A percentile compares a stretch with the other conserved stretches of the same genome.
These are phyloP conservation scores for Helenozyma rhizophorensis DNA, from an alignment of 805 yeast genomes.

Conservation along the genomic window DNA sequence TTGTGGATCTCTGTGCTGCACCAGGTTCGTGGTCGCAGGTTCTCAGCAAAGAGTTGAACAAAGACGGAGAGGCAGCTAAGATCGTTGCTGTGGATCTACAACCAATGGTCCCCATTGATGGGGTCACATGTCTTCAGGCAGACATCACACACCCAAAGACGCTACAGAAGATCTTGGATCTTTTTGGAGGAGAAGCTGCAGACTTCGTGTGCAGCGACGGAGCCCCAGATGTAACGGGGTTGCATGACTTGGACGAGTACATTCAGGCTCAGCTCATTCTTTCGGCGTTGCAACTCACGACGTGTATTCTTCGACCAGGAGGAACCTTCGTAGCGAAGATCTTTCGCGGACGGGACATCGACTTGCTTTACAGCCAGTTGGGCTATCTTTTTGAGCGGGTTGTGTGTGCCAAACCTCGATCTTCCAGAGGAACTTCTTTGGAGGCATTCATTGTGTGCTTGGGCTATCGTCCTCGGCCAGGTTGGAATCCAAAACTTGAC, in stretches of 20 bases:
- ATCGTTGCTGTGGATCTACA: slow-evolving; percentile 95
- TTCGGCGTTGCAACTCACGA: slow-evolving; percentile 87
- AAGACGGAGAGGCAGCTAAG: slow-evolving; percentile 39
- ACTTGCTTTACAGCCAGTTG: slow-evolving; percentile 86
- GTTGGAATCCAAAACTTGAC: slow-evolving; percentile 73
- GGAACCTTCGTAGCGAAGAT: slow-evolving; percentile 96
- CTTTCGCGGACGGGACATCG: slow-evolving; percentile 94
- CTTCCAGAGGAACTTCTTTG: slow-evolving; percentile 89
- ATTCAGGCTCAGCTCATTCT: slow-evolving; percentile 91
- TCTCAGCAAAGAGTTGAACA: slow-evolving; percentile 58
- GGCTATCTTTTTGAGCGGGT: slow-evolving; percentile 82
- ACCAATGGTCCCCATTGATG: slow-evolving; percentile 95
- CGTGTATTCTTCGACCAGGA: slow-evolving; percentile 82
- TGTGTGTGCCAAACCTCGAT: slow-evolving; percentile 92
- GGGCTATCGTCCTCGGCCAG: slow-evolving; percentile 76
- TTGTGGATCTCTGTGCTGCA: slow-evolving; percentile 94
- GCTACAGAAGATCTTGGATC: slow-evolving; percentile 62
- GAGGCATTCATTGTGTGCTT: slow-evolving; percentile 93
- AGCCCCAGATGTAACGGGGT: slow-evolving; percentile 97
- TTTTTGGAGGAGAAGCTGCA: slow-evolving; percentile 89
- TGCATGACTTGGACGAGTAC: slow-evolving; percentile 95
- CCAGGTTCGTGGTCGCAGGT: slow-evolving; percentile 90
- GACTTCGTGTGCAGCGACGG: slow-evolving; percentile 97
- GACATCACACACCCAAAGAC: slow-evolving; percentile 97
- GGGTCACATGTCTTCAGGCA: slow-evolving; percentile 88